A percentile compares a stretch with the other conserved stretches of the same genome.
Evolutionary conservation across 2,329 filamentous ascomycete species (phyloP).

Genomic region (Fusarium devonianum): DNA sequence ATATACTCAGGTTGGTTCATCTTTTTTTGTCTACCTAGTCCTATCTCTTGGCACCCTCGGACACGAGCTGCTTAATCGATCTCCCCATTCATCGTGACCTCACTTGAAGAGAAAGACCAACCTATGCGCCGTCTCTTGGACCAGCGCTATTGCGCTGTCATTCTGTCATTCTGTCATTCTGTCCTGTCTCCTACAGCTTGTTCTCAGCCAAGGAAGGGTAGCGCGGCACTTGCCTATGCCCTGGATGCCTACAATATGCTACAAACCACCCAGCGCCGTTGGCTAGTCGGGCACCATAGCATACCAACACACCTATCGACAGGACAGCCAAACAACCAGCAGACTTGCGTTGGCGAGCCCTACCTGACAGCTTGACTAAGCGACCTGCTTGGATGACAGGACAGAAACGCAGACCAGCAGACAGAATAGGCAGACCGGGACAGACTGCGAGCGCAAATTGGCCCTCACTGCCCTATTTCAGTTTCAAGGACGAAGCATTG

Average conservation of each 20-base stretch:
- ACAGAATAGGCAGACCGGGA: too few relatives aligned
- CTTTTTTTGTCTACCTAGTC: slow-evolving; percentile 26
- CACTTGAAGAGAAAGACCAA: slow-evolving; percentile 12
- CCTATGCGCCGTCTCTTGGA: slow-evolving; percentile 20
- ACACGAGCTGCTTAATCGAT: slow-evolving; percentile 17
- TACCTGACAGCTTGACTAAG: slow-evolving; percentile 14
- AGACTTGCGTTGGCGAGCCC: slow-evolving; percentile 21
- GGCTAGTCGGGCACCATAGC: slow-evolving; percentile 14
- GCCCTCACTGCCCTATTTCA: not conserved
- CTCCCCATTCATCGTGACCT: slow-evolving; percentile 18
- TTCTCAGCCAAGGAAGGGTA: slow-evolving; percentile 24
- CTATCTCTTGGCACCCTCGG: slow-evolving; percentile 8
- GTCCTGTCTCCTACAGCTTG: not conserved
- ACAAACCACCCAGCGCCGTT: slow-evolving; percentile 8
- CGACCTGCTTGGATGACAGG: slow-evolving; percentile 6
- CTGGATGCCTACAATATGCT: slow-evolving; percentile 18
- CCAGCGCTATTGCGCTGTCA: slow-evolving; percentile 12
- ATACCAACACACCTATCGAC: slow-evolving; percentile 22
- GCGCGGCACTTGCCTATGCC: slow-evolving; percentile 18
- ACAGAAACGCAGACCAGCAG: slow-evolving; percentile 13
- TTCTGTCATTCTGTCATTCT: slow-evolving; percentile 11
- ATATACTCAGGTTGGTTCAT: slow-evolving; percentile 38
- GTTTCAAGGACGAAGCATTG: slow-evolving; percentile 3
- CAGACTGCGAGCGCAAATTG: slow-evolving; percentile 9
- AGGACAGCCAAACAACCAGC: slow-evolving; percentile 17